A percentile compares a stretch with the other conserved stretches of the same genome.
Conservation (phyloP, 306 rosid species). For the Gastrolobium bilobum region DNA sequence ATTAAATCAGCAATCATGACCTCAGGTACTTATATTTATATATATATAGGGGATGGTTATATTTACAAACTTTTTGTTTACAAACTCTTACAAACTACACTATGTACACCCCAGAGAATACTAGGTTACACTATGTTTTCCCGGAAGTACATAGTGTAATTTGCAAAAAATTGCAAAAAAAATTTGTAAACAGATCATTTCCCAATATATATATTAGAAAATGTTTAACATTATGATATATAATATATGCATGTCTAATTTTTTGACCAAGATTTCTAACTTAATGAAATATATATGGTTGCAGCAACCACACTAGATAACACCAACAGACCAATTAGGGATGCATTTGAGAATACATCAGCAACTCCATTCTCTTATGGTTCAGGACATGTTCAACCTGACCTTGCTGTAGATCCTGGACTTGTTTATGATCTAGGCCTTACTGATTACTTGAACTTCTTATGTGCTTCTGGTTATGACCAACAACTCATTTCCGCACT, state of each 20-base stretch:
- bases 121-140: too few relatives aligned
- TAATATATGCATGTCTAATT: neutral
- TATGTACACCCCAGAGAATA: too few relatives aligned
- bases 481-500: conserved; percentile 30
- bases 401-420: conserved; percentile 68
- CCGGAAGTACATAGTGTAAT: too few relatives aligned
- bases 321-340: conserved; percentile 42
- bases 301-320: conserved; percentile 62
- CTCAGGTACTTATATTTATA: too few relatives aligned
- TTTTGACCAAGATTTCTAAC: neutral
- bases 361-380: conserved; percentile 68
- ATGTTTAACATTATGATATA: too few relatives aligned
- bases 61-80: too few relatives aligned
- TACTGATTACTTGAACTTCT: conserved; percentile 69
- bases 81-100: too few relatives aligned
- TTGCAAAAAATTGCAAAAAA: too few relatives aligned
- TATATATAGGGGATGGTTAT: too few relatives aligned
- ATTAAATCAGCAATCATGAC: too few relatives aligned
- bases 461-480: conserved; percentile 68
- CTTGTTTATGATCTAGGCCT: conserved; percentile 45
- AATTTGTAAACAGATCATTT: too few relatives aligned
- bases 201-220: too few relatives aligned
- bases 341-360: neutral
- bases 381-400: conserved; percentile 66
- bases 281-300: neutral